Conservation (phyloP, 1,284 basidiomycete species). For the Cryptococcus jaspeensis region DNA sequence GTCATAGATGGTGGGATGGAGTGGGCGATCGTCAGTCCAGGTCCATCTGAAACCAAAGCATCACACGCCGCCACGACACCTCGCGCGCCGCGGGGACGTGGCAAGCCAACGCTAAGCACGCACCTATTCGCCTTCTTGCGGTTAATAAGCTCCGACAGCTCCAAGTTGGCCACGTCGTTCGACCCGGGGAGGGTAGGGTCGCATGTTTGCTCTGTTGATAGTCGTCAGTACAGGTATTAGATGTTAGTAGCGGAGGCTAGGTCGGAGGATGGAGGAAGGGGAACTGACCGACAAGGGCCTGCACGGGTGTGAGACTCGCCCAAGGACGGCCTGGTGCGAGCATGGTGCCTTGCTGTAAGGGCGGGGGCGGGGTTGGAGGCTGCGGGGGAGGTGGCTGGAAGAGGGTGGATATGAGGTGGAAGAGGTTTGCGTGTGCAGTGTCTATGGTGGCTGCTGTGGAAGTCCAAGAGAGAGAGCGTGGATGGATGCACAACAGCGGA, state of each 20-base stretch:
- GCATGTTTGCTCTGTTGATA: conserved; percentile 66
- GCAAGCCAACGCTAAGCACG: conserved; percentile 40
- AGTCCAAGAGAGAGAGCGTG: no score
- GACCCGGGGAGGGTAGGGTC: conserved; percentile 83
- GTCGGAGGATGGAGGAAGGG: not conserved
- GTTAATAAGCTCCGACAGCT: conserved; percentile 91
- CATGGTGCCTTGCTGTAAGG: conserved; percentile 19
- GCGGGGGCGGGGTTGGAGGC: not conserved
- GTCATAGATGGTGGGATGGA: not conserved
- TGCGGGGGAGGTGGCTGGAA: no score
- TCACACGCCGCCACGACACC: no score
- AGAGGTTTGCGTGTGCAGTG: no score
- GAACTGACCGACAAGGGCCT: conserved; percentile 47
- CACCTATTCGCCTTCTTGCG: conserved; percentile 95
- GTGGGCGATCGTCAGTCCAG: no score
- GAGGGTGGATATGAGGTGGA: no score
- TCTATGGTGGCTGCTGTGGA: no score
- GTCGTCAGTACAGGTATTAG: not conserved
- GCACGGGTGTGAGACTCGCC: conserved; percentile 42
- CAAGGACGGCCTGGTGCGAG: conserved; percentile 35
- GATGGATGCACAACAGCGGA: no score
- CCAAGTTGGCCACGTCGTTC: conserved; percentile 88
- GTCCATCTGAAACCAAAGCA: no score
- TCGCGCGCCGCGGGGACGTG: no score
- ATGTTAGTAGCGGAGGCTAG: not conserved